Evolutionary conservation across 768 basidiomycete genomes (phyloP), one percentile per base, ranked within the genome.

Genomic region (Rickenella mellea): DNA sequence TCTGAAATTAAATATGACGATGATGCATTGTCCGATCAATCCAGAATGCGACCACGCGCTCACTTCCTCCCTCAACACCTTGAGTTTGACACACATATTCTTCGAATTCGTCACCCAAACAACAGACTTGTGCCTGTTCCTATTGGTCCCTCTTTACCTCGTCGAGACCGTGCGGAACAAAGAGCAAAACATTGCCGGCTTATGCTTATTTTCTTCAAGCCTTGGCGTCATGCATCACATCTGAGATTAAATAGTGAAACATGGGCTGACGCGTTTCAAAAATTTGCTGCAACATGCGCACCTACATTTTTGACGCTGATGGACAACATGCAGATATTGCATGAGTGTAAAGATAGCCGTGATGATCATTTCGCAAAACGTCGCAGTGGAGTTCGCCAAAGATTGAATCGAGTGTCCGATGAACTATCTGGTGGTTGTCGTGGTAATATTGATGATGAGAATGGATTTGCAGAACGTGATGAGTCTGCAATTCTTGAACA

Each of bases 201-300:
- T 2, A 70, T 69, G 67, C 43, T 71, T 2, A 57, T 66, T 14
- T 52, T 70, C 0, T 70, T 70, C 48, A 67, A 68, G 45, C 70
- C 69, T 0, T 70, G 68, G 69, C 27, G 54, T 1, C 22, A 38
- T 32, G 28, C 48, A 1, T 15, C 5, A 5, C 59, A 70, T 32
- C 47, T 69, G 6, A 30, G 49, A 15, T 3, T 2, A 12, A 0
- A 2, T 1, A 36, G 22, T 9, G 43, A 56, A 27, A 36, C 53
- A 0, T 68, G 65, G 66, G 14, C 17, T 24, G 52, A 55, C 7
- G 62, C 61, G 3, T 67, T 65, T 48, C 10, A 51, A 1, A 6
- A 31, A 0, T 61, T 55, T 35, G 0, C 25, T 8, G 12, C 19
- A 2, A 5, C 26, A 11, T 52, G 45, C 30, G 9, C 45, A n/a